phyloP scores from a whole-genome alignment of 1,139 yeast species.

The Candida sanyaensis region DNA sequence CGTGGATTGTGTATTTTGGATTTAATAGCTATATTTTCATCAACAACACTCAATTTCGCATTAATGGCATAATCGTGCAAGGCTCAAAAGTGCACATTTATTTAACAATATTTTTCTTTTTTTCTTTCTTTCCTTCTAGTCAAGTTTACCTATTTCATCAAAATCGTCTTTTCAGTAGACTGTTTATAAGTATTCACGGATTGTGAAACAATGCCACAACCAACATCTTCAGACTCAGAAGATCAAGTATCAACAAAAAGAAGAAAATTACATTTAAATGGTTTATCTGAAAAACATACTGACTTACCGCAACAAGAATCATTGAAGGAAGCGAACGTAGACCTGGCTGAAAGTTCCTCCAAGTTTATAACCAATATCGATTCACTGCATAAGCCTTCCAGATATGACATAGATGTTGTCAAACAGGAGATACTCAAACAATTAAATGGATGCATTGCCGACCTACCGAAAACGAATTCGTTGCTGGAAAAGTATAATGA shows the following conservation, averaged over 20 bases:
- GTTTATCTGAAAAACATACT: not conserved
- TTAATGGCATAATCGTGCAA: too few relatives aligned
- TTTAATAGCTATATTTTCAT: too few relatives aligned
- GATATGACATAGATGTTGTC: conserved; percentile 18
- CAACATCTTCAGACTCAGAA: not conserved
- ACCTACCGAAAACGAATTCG: conserved; percentile 17
- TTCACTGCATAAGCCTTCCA: not conserved
- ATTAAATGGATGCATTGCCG: conserved; percentile 22
- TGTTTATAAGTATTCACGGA: too few relatives aligned
- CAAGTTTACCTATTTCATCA: too few relatives aligned
- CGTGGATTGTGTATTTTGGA: too few relatives aligned
- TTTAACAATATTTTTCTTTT: not conserved
- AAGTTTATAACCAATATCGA: too few relatives aligned
- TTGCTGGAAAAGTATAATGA: conserved; percentile 44
- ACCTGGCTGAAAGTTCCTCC: too few relatives aligned
- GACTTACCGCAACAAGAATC: not conserved
- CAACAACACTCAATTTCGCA: too few relatives aligned
- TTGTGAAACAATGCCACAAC: not conserved
- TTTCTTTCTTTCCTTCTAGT: not conserved
- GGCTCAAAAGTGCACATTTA: too few relatives aligned
- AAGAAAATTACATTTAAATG: not conserved
- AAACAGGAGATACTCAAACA: conserved; percentile 22
- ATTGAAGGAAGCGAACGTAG: not conserved
- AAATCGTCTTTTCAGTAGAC: too few relatives aligned
- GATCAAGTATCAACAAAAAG: not conserved